Evolutionary conservation across 23 red algal genomes (phyloP), one percentile per base, ranked within the genome.

Genomic region (Pyropia haitanensis): DNA sequence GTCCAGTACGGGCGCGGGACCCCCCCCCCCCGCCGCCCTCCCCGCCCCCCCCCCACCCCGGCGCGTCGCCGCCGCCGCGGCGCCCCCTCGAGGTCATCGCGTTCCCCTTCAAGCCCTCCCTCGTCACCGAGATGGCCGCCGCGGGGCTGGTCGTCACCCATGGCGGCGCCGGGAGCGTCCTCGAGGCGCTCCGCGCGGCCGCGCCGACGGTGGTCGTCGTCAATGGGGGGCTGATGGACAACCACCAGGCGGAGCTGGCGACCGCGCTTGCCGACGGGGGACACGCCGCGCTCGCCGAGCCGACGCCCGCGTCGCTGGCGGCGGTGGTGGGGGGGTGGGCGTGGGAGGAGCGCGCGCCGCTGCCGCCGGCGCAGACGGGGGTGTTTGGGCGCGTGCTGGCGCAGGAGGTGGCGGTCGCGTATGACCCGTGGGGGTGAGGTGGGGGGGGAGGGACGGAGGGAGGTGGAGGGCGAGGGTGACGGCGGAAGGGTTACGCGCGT

Each of bases 161-260:
- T 55, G 80, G 73, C 28, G 90, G 90, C 51, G 80, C 90, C 23
- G 90, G 90, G 18, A 75, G 61, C 3, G 55, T 95, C 21, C 58
- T 84, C 19, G 90, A 95, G 52, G 79, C 77, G 25, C 63, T 95
- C 2, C 74, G 71, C 14, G 25, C 27, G 16, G 24, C 15, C 39
- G 80, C 74, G 32, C 80, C 54, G 9, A 21, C 87, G 18, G 53
- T 95, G 4, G 81, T 87, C 19, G 90, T 95, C 3, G 63, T 87
- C 48, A 95, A 95, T 68, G 74, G 75, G 52, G 67, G 59, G 7
- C 67, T 95, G 2, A 81, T 87, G 73, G 72, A 95, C 72, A 77
- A 95, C 33, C 90, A 95, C 61, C 90, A 95, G 60, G 67, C 64
- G 19, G 90, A 95, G 66, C 82, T 95, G 5, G 90, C 90, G 14